Conservation (phyloP, 495 filamentous ascomycete genomes). For the Astrothelium macrocarpum region DNA sequence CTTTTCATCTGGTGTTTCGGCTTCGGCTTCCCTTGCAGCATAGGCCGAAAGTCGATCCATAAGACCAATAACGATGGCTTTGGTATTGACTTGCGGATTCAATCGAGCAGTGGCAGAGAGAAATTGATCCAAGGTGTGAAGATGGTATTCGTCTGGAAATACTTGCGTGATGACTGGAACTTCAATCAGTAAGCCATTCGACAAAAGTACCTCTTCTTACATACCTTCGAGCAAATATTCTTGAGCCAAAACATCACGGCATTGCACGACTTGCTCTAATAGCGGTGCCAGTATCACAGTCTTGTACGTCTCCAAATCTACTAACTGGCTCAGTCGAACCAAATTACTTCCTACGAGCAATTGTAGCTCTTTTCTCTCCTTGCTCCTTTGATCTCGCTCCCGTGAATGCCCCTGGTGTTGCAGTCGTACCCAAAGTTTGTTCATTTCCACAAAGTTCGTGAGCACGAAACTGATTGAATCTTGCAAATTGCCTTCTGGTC, state of each 20-base stretch:
- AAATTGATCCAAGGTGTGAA: constrained; percentile 91
- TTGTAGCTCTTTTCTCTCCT: constrained; percentile 90
- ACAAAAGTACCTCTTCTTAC: not conserved
- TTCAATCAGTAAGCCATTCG: constrained; percentile 20
- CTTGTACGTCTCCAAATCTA: constrained; percentile 89
- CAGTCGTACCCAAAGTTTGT: constrained; percentile 95
- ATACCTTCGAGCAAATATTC: constrained; percentile 88
- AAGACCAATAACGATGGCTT: constrained; percentile 93
- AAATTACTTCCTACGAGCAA: constrained; percentile 92
- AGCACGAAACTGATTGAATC: constrained; percentile 95
- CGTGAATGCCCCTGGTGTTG: constrained; percentile 96
- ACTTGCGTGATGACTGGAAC: constrained; percentile 86
- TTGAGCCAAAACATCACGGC: constrained; percentile 90
- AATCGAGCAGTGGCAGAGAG: constrained; percentile 82
- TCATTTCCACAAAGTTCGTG: constrained; percentile 99
- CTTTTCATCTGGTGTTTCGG: constrained; percentile 57
- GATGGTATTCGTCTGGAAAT: constrained; percentile 95
- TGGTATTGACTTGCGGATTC: constrained; percentile 92
- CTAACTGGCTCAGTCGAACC: constrained; percentile 87
- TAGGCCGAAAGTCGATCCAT: constrained; percentile 95
- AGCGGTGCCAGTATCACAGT: constrained; percentile 79
- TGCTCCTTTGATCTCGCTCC: constrained; percentile 84
- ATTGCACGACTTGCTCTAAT: constrained; percentile 94
- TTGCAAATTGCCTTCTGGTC: constrained; percentile 92
- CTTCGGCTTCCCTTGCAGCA: constrained; percentile 75